Conservation (phyloP, 148 eudicot genomes). For the Salicornia ramosissima region DNA sequence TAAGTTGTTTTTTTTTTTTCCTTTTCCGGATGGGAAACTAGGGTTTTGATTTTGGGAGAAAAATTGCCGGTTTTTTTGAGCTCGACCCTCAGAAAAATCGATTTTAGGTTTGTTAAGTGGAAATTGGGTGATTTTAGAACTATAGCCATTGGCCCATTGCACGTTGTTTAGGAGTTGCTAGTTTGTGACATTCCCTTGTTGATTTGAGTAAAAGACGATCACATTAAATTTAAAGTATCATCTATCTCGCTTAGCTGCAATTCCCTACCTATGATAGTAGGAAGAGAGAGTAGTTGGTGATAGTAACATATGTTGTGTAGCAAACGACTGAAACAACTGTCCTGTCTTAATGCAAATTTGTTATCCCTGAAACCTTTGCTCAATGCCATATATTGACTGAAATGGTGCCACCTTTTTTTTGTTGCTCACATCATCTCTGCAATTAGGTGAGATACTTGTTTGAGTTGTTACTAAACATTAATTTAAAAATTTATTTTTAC, state of each 20-base stretch:
- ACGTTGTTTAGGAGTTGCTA: background rate
- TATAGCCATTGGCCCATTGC: background rate
- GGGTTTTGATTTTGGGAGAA: slow-evolving; percentile 10
- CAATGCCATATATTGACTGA: background rate
- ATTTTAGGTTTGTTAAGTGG: background rate
- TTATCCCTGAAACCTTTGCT: background rate
- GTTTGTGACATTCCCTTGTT: background rate
- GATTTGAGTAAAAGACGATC: background rate
- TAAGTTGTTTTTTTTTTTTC: too few relatives aligned
- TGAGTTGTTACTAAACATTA: background rate
- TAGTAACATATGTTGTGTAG: background rate
- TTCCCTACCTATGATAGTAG: background rate
- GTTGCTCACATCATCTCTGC: background rate
- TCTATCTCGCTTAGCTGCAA: background rate
- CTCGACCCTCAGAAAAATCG: too few relatives aligned
- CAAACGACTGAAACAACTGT: background rate
- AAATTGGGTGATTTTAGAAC: background rate
- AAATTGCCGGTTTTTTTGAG: background rate
- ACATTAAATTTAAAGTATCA: background rate
- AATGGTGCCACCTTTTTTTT: background rate
- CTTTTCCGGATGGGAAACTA: background rate
- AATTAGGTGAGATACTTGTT: background rate
- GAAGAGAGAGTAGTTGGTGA: background rate
- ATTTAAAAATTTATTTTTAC: background rate
- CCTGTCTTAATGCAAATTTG: background rate